phyloP scores from a whole-genome alignment of 2,329 filamentous ascomycete genomes.

The Nemania sp. region DNA sequence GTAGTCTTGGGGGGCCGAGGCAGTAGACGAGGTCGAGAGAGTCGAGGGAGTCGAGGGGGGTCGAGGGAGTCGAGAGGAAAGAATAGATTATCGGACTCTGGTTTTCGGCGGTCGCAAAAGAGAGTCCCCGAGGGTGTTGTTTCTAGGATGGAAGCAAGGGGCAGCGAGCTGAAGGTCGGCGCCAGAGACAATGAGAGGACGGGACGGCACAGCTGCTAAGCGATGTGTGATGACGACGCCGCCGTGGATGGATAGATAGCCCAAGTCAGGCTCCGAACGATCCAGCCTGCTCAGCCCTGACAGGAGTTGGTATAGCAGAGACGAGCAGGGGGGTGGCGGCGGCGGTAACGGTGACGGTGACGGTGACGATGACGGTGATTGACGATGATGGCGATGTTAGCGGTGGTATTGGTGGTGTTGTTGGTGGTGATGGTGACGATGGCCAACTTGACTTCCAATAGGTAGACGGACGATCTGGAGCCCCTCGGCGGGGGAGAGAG shows the following conservation, averaged over 20 bases:
- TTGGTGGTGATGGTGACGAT: too few relatives aligned
- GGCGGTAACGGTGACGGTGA: too few relatives aligned
- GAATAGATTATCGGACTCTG: background rate
- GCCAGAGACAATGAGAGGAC: too few relatives aligned
- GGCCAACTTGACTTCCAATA: too few relatives aligned
- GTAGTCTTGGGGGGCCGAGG: too few relatives aligned
- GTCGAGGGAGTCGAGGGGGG: background rate
- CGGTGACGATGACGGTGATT: too few relatives aligned
- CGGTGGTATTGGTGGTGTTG: too few relatives aligned
- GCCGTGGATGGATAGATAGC: constrained; percentile 6
- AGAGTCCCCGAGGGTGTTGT: constrained; percentile 3
- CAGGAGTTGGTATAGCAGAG: constrained; percentile 17
- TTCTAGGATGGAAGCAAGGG: constrained; percentile 12
- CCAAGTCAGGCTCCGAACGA: constrained; percentile 15
- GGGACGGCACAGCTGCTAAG: too few relatives aligned
- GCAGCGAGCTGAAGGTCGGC: constrained; percentile 4
- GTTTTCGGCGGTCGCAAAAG: constrained; percentile 10
- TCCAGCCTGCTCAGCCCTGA: constrained; percentile 12
- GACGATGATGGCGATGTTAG: too few relatives aligned
- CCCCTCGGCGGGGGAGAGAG: too few relatives aligned
- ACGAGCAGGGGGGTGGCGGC: too few relatives aligned
- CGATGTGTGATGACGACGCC: constrained; percentile 21
- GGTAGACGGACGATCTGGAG: too few relatives aligned
- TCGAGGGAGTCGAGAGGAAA: background rate
- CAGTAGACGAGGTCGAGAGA: background rate